Evolutionary conservation across 768 basidiomycete species (phyloP), one percentile per base, ranked within the genome.

Genomic region (Trametes cingulata): DNA sequence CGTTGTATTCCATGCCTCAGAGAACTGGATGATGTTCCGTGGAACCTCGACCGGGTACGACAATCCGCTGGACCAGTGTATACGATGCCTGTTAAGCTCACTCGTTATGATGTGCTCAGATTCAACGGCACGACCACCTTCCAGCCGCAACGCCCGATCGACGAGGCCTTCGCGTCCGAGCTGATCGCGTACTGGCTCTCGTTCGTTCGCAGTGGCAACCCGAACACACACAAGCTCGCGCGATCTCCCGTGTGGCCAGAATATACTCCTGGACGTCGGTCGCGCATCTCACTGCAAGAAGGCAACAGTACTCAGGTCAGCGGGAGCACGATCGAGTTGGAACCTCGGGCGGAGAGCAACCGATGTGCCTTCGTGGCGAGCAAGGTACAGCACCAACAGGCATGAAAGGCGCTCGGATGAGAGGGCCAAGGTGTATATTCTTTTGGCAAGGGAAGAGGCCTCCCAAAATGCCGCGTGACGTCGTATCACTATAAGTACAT

Each of bases 11-110:
- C 85, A 86, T 61, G 79, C 85, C 7, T 77, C 86, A 0, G 86
- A 85, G 67, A 85, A 87, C 65, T 86, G 82, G 81, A 85, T 85
- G 83, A 82, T 86, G 85, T 86, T 85, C 73, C 69, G 71, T 20
- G 85, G 87, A 1, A 80, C 76, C 1, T 82, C 81, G 58, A 85
- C 85, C 29, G 85, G 85, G 86, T 85, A 65, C 19, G 29, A 33
- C 29, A 33, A 33, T 10, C 10, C 29, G n/a, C 29, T 5, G 29
- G 29, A 5, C 29, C 4, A 10, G 10, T 10, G 29, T 33, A 10
- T 4, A 33, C 29, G 29, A 33, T n/a, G 10, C 29, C 29, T 10
- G 10, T 10, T 5, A 33, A 4, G 29, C n/a, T 15, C 41, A 36
- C 17, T 6, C 24, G 6, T n/a, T 25, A n/a, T n/a, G 19, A 15